Evolutionary conservation across 148 eudicot genomes (phyloP).

Genomic region (Cornus suecica): DNA sequence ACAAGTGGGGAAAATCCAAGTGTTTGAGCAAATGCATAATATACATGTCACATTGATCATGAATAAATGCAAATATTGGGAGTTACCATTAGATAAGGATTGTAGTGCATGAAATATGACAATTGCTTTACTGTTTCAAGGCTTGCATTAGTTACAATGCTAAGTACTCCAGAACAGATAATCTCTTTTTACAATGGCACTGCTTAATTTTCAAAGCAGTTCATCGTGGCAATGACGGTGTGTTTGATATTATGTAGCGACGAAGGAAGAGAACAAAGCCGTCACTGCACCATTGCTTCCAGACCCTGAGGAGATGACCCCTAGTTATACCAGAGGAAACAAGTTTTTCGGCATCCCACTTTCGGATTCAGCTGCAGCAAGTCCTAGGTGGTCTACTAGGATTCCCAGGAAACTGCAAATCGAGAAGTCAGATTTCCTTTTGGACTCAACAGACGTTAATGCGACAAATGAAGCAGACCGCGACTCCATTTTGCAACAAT

Average conservation of each 20-base stretch:
- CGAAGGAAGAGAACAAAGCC: conserved; percentile 42
- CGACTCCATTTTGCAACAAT: conserved; percentile 41
- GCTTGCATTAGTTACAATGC: background rate
- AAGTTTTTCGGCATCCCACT: conserved; percentile 46
- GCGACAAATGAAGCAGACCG: conserved; percentile 40
- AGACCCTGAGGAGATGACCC: conserved; percentile 51
- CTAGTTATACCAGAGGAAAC: conserved; percentile 35
- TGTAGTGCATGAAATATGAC: background rate
- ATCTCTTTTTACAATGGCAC: too few species aligned
- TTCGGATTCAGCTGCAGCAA: conserved; percentile 46
- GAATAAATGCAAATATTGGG: background rate
- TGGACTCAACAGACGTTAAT: conserved; percentile 38
- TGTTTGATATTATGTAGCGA: conserved; percentile 11
- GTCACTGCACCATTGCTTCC: conserved; percentile 25
- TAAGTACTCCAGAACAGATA: background rate
- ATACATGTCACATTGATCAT: background rate
- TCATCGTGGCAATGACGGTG: background rate
- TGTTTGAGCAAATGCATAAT: background rate
- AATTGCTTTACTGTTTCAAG: background rate
- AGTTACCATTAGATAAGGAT: background rate
- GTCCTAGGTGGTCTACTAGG: conserved; percentile 57
- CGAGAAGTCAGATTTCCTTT: conserved; percentile 51
- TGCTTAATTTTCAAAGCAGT: background rate
- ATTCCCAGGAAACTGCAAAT: conserved; percentile 42
- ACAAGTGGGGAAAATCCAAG: background rate